phyloP scores from a whole-genome alignment of 805 yeast species.

The Brettanomyces sp. region DNA sequence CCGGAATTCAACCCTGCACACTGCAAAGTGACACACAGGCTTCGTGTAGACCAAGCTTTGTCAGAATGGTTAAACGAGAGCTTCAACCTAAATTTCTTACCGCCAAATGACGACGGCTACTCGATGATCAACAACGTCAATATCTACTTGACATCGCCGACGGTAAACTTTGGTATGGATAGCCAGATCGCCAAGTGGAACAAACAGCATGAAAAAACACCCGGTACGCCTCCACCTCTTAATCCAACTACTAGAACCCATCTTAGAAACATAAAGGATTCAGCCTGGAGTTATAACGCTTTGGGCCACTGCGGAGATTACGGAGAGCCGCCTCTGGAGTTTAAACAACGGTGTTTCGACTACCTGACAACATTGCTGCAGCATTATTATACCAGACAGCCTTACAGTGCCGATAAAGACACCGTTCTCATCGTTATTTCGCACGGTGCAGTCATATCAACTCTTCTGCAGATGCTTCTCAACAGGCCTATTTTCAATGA shows the following conservation, averaged over 20 bases:
- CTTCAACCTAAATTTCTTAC: conserved; percentile 28
- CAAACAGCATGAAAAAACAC: conserved; percentile 5
- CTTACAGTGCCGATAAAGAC: conserved; percentile 20
- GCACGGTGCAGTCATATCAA: conserved; percentile 36
- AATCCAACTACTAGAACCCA: conserved; percentile 10
- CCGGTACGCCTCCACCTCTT: conserved; percentile 4
- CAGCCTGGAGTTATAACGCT: conserved; percentile 25
- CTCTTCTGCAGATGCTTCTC: conserved; percentile 28
- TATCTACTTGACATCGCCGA: conserved; percentile 24
- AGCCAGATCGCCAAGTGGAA: too few species aligned
- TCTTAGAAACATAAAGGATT: conserved; percentile 16
- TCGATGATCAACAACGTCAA: conserved; percentile 30
- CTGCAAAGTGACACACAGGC: conserved; percentile 9
- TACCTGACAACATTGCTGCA: conserved; percentile 27
- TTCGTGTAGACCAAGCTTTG: conserved; percentile 32
- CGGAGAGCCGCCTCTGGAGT: conserved; percentile 30
- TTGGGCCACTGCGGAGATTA: conserved; percentile 36
- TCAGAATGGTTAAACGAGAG: conserved; percentile 36
- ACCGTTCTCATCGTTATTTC: conserved; percentile 27
- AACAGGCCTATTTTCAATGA: conserved; percentile 31
- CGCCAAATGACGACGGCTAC: conserved; percentile 38
- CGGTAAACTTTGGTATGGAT: conserved; percentile 8
- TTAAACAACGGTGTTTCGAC: conserved; percentile 26
- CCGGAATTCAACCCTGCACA: conserved; percentile 2
- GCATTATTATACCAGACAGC: conserved; percentile 18